Conservation (phyloP, 2,329 filamentous ascomycete genomes). For the Neonectria faginata region DNA sequence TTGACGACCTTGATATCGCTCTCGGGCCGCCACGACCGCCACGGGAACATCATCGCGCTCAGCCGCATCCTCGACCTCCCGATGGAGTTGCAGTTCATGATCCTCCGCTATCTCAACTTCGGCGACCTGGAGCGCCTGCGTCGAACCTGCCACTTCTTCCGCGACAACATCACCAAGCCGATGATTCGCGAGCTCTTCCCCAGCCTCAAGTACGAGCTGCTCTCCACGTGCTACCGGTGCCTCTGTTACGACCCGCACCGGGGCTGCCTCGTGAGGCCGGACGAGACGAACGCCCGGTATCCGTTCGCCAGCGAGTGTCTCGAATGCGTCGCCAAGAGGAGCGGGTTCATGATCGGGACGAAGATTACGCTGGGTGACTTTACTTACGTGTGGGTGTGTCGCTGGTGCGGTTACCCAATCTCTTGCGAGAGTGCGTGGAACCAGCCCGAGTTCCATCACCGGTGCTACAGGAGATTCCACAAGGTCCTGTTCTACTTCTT, state of each 20-base stretch:
- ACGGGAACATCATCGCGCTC: conserved; percentile 10
- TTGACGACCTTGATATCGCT: conserved; percentile 24
- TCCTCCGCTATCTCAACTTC: conserved; percentile 56
- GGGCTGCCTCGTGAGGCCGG: conserved; percentile 49
- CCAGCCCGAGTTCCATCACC: conserved; percentile 55
- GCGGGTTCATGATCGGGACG: conserved; percentile 53
- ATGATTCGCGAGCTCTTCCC: conserved; percentile 54
- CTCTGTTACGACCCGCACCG: conserved; percentile 50
- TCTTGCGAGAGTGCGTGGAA: conserved; percentile 46
- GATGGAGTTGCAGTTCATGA: conserved; percentile 56
- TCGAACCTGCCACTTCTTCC: conserved; percentile 54
- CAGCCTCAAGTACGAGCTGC: conserved; percentile 46
- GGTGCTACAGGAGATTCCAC: conserved; percentile 55
- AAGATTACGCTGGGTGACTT: conserved; percentile 53
- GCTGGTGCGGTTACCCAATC: conserved; percentile 59
- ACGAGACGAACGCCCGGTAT: conserved; percentile 46
- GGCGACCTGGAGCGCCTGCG: conserved; percentile 58
- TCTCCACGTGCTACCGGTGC: conserved; percentile 56
- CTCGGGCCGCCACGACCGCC: conserved; percentile 19
- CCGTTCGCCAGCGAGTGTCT: conserved; percentile 57
- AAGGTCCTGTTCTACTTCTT: conserved; percentile 53
- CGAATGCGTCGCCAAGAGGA: conserved; percentile 50
- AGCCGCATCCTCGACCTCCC: conserved; percentile 52
- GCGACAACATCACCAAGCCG: conserved; percentile 49
- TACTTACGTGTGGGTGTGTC: conserved; percentile 53